Percentiles rank a stretch among this genome's conserved stretches.
phyloP scores from a whole-genome alignment of 768 basidiomycete genomes.

The Termitomyces sp. region DNA sequence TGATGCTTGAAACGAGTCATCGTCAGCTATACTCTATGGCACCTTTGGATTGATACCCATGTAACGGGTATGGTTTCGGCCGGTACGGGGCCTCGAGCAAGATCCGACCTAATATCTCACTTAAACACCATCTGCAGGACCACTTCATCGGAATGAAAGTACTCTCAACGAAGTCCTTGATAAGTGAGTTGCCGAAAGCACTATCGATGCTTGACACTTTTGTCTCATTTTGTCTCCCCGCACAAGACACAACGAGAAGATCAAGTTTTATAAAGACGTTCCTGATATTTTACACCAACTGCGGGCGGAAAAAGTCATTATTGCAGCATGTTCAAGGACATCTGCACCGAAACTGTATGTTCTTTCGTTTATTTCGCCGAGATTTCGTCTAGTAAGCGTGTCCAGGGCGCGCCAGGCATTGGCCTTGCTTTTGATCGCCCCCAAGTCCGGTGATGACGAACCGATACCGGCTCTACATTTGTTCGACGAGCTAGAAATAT shows the following conservation, averaged over 20 bases:
- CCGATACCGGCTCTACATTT: conserved; percentile 48
- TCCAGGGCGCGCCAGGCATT: conserved; percentile 75
- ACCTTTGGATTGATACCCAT: conserved; percentile 83
- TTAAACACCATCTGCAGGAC: conserved; percentile 28
- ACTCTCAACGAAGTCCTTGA: conserved; percentile 46
- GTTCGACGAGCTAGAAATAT: conserved; percentile 72
- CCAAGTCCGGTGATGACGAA: conserved; percentile 20
- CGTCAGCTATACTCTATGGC: conserved; percentile 78
- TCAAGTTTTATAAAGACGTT: conserved; percentile 76
- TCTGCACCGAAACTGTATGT: conserved; percentile 62
- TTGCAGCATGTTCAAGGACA: conserved; percentile 77
- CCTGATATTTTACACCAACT: conserved; percentile 63
- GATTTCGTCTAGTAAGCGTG: neutral
- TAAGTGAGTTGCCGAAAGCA: conserved; percentile 22
- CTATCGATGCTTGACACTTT: neutral
- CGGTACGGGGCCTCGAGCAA: neutral
- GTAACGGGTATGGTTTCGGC: conserved; percentile 35
- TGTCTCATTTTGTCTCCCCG: neutral
- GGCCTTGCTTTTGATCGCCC: conserved; percentile 49
- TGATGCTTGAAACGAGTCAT: conserved; percentile 1
- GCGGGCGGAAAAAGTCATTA: conserved; percentile 37
- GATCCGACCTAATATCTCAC: neutral
- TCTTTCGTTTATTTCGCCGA: neutral
- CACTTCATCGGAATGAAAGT: conserved; percentile 43
- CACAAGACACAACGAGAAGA: conserved; percentile 44